Conservation (phyloP, 768 basidiomycete species). For the Mycena rosella region DNA sequence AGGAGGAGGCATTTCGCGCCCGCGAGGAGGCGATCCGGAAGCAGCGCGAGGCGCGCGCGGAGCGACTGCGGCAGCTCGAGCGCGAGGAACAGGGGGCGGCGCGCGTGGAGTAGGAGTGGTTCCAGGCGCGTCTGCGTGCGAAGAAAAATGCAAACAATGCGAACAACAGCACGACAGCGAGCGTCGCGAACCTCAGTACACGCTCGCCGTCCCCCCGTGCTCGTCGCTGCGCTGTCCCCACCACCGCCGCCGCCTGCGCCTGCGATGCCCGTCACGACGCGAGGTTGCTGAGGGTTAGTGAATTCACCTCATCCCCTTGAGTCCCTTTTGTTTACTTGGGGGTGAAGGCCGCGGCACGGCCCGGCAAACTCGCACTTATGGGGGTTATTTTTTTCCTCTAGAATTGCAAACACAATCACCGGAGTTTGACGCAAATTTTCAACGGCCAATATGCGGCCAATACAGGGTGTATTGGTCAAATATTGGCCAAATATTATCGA, state of each 20-base stretch:
- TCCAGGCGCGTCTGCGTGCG: slow-evolving; percentile 54
- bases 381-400: too few species aligned
- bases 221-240: slow-evolving; percentile 57
- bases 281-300: slow-evolving; percentile 93
- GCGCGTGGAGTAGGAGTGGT: slow-evolving; percentile 52
- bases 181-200: slow-evolving; percentile 35
- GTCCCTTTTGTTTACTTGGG: slow-evolving; percentile 74
- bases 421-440: too few species aligned
- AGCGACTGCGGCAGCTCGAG: slow-evolving; percentile 78
- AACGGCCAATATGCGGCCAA: too few species aligned
- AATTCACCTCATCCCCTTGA: slow-evolving; percentile 59
- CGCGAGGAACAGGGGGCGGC: slow-evolving; percentile 65
- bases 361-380: too few species aligned
- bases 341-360: too few species aligned
- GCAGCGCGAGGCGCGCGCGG: slow-evolving; percentile 77
- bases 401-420: too few species aligned
- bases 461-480: too few species aligned
- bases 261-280: slow-evolving; percentile 45
- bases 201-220: slow-evolving; percentile 44
- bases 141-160: slow-evolving; percentile 42
- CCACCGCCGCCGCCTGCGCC: slow-evolving; percentile 47
- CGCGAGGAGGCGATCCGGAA: slow-evolving; percentile 81
- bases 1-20: slow-evolving; percentile 77
- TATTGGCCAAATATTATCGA: too few species aligned
- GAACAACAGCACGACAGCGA: slow-evolving; percentile 27